A percentile compares a stretch with the other conserved stretches of the same genome.
These are phyloP conservation scores for Dipteronia sinensis DNA, from an alignment of 345 rosid genomes.

Conservation along the genomic window DNA sequence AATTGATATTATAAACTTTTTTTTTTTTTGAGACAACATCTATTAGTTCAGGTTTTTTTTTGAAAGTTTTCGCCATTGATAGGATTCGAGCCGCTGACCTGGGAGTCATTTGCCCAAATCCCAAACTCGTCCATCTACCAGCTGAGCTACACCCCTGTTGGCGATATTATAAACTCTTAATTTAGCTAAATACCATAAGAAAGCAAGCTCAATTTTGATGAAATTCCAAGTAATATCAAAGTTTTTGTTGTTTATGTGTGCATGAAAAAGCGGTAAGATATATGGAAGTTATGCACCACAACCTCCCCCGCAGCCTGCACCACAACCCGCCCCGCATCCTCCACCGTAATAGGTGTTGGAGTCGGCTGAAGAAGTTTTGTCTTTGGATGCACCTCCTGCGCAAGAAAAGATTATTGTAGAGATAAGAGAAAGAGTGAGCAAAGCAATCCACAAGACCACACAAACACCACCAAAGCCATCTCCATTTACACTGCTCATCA, in stretches of 20 bases:
- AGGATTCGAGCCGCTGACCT: too few relatives aligned
- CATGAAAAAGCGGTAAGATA: neutral
- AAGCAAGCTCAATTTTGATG: too few relatives aligned
- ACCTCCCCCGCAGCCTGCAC: constrained; percentile 49
- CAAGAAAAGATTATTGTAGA: constrained; percentile 57
- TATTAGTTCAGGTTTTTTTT: too few relatives aligned
- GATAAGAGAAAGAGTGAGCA: constrained; percentile 44
- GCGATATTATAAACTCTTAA: too few relatives aligned
- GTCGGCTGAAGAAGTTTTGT: constrained; percentile 24
- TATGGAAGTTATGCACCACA: constrained; percentile 42
- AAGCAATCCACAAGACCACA: constrained; percentile 40
- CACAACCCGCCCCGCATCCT: constrained; percentile 49
- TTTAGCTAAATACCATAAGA: too few relatives aligned
- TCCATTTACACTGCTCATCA: neutral
- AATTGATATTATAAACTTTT: too few relatives aligned
- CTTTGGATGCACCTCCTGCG: constrained; percentile 50
- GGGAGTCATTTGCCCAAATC: too few relatives aligned
- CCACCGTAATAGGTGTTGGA: constrained; percentile 31
- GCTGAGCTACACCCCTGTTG: too few relatives aligned
- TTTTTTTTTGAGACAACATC: too few relatives aligned
- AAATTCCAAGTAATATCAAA: neutral
- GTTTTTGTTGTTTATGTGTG: neutral
- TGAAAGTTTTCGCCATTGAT: too few relatives aligned
- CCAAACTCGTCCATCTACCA: too few relatives aligned
- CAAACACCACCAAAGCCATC: constrained; percentile 7